Evolutionary conservation across 140 eudicot genomes (phyloP).

Genomic region (Flaveria floridana): DNA sequence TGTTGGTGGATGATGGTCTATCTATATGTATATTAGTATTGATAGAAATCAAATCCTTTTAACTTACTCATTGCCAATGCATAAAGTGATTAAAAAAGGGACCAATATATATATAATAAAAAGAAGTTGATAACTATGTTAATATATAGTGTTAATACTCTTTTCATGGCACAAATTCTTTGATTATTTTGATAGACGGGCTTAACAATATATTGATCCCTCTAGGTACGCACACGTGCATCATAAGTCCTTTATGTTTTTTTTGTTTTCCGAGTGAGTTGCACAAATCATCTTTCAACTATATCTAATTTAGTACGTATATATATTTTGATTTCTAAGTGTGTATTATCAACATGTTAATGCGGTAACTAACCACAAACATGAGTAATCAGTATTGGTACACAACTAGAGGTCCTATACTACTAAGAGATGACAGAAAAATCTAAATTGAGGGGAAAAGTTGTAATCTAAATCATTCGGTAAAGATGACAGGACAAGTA

Average conservation of each 20-base stretch:
- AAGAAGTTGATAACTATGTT: neutral
- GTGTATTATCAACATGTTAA: no score
- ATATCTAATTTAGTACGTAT: neutral
- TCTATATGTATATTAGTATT: constrained; percentile 7
- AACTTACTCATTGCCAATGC: constrained; percentile 5
- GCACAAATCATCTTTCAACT: neutral
- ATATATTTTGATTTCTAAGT: neutral
- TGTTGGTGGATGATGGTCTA: constrained; percentile 7
- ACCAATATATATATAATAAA: neutral
- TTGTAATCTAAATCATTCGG: no score
- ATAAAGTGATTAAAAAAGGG: neutral
- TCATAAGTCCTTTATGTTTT: neutral
- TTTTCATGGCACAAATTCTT: constrained; percentile 9
- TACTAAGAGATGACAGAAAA: no score
- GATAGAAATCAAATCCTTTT: neutral
- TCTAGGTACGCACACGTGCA: neutral
- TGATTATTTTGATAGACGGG: neutral
- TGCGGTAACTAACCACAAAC: neutral
- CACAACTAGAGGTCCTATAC: no score
- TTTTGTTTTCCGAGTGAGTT: neutral
- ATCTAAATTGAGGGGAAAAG: no score
- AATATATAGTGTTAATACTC: neutral
- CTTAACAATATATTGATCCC: neutral
- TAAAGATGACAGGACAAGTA: no score
- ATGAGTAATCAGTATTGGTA: neutral